A percentile compares a stretch with the other conserved stretches of the same genome.
phyloP scores from a whole-genome alignment of 495 filamentous ascomycete genomes.

The Geoglossum glabrum region DNA sequence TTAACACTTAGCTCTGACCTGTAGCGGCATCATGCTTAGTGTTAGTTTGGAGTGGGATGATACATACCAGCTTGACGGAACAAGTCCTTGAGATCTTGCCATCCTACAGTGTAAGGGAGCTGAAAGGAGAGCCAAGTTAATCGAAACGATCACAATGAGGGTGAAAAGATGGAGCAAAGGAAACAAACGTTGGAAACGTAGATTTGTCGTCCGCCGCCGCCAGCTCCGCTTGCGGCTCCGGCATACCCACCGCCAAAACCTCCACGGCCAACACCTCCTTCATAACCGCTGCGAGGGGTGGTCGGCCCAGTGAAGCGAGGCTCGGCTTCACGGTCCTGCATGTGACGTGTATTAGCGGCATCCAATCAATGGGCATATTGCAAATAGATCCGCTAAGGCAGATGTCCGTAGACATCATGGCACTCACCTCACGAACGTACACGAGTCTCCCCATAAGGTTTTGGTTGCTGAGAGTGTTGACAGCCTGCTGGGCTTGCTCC shows the following conservation, averaged over 20 bases:
- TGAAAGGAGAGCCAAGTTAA: conserved; percentile 26
- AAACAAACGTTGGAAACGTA: conserved; percentile 93
- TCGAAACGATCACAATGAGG: conserved; percentile 4
- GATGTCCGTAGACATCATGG: not conserved
- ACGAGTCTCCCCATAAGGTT: conserved; percentile 95
- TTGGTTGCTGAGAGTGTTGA: conserved; percentile 96
- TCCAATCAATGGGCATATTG: not conserved
- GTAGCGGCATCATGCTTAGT: conserved; percentile 6
- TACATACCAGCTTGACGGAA: conserved; percentile 93
- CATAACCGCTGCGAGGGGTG: conserved; percentile 25
- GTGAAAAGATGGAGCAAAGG: conserved; percentile 16
- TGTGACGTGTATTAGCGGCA: conserved; percentile 1
- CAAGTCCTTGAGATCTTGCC: conserved; percentile 97
- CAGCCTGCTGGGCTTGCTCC: conserved; percentile 95
- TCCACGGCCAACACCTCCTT: conserved; percentile 22
- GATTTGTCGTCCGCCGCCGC: conserved; percentile 63
- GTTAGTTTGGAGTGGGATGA: conserved; percentile 5
- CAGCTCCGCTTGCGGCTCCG: conserved; percentile 19
- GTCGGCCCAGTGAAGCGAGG: conserved; percentile 71
- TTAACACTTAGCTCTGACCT: conserved; percentile 18
- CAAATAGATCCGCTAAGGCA: not conserved
- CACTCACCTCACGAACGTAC: conserved; percentile 86
- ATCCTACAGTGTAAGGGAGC: conserved; percentile 94
- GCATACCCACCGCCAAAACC: conserved; percentile 25
- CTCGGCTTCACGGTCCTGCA: conserved; percentile 82